Base-by-base conservation (phyloP, 2,329 filamentous ascomycete species). In the Sporothrix pallida region DNA sequence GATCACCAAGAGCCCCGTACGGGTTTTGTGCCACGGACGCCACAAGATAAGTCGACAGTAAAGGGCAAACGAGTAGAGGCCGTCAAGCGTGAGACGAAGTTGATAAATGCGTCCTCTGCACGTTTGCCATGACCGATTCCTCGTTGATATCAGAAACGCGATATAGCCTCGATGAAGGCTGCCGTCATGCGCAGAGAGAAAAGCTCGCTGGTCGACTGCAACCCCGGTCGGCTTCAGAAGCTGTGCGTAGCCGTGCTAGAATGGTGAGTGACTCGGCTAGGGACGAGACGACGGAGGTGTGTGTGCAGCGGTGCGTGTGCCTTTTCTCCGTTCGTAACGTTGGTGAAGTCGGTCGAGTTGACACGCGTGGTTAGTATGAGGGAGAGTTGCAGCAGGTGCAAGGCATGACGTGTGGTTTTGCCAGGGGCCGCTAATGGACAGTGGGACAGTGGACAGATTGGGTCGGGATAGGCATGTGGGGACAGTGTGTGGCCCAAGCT, bases 321-420 rank as follows among this genome's bases (percentile, higher is more conserved):
- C 42, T 68, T 20, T 68, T 10, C 37, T 20, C 20, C 6, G 42
- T 48, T 46, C 23, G 44, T 67, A 20, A 26, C 15, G 58, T 31
- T 17, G 58, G 23, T 52, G 46, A 31, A 68, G 23, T 44, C 10
- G 31, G 37, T 48, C 42, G 10, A 65, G 62, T 48, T 46, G 62
- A 67, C 62, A 44, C 62, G 62, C 26, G 60, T 23, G 60, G 60
- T 50, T 26, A 15, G 58, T 7, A 13, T 31, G 42, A 52, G 46
- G 31, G 50, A 56, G 26, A 42, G 48, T 44, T 44, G 13, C 20
- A 9, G 62, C 31, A 44, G 31, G 17, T 42, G 60, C 26, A 31
- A 54, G 48, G 48, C 67, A 70, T 70, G 67, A 70, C 67, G 67
- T 70, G 67, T 70, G 67, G 23, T 17, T 20, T 31, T n/a, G 52